phyloP scores from a whole-genome alignment of 2,329 filamentous ascomycete genomes.

The Lachnellula suecica region DNA sequence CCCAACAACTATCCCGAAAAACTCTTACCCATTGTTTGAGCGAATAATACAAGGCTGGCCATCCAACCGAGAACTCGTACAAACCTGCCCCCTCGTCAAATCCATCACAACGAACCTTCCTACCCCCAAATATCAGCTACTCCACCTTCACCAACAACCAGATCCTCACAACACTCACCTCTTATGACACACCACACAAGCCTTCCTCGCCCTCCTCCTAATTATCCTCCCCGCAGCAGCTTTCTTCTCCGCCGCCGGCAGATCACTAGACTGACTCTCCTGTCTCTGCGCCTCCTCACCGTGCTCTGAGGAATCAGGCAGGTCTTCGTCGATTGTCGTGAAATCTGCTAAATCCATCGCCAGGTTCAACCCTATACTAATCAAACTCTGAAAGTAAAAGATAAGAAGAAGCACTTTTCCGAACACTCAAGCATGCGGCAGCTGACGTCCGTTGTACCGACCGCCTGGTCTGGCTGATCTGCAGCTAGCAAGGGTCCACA shows the following conservation, averaged over 20 bases:
- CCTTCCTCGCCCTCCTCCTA: conserved; percentile 9
- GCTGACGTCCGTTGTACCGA: no score
- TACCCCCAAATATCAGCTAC: no score
- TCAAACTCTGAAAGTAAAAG: background rate
- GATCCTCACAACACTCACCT: background rate
- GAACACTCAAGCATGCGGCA: no score
- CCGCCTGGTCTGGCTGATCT: background rate
- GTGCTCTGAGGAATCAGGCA: background rate
- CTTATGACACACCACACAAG: conserved; percentile 13
- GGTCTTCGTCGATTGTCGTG: background rate
- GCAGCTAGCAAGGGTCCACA: background rate
- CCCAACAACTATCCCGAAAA: background rate
- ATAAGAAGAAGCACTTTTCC: no score
- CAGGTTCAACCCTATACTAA: background rate
- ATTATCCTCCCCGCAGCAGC: background rate
- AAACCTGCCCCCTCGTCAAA: conserved; percentile 1
- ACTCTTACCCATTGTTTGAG: background rate
- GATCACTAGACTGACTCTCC: background rate
- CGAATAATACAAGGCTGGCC: conserved; percentile 1
- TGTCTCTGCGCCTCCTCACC: background rate
- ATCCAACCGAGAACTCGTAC: conserved; percentile 13
- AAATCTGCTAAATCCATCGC: background rate
- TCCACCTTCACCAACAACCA: background rate
- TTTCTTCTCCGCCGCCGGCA: background rate
- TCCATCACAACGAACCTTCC: conserved; percentile 14